Evolutionary conservation across 345 rosid species (phyloP).

Genomic region (Rhizophora apiculata): DNA sequence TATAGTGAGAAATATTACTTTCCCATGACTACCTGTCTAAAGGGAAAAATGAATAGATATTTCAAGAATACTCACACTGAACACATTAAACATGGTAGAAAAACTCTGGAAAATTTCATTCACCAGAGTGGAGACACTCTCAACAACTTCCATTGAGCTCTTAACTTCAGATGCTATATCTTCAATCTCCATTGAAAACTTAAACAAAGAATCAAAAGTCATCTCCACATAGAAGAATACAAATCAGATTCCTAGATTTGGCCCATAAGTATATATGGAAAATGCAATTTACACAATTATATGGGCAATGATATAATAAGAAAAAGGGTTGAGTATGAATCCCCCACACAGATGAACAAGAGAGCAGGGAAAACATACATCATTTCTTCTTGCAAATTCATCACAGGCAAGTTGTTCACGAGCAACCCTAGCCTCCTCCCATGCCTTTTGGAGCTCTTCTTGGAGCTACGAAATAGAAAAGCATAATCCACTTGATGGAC

Average conservation of each 20-base stretch:
- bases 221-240: slow-evolving; percentile 31
- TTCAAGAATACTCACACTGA: slow-evolving; percentile 51
- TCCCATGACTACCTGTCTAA: background rate
- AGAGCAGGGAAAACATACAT: slow-evolving; percentile 33
- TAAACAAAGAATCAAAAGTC: slow-evolving; percentile 29
- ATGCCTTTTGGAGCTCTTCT: slow-evolving; percentile 59
- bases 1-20: slow-evolving; percentile 1
- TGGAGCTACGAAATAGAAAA: slow-evolving; percentile 41
- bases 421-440: slow-evolving; percentile 57
- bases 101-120: slow-evolving; percentile 62
- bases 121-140: slow-evolving; percentile 40
- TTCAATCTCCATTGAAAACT: slow-evolving; percentile 55
- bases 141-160: slow-evolving; percentile 40
- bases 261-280: background rate
- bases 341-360: slow-evolving; percentile 10
- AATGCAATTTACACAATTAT: background rate
- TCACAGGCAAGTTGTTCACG: slow-evolving; percentile 45
- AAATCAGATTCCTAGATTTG: slow-evolving; percentile 16
- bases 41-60: background rate
- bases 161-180: slow-evolving; percentile 50
- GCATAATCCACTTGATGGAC: slow-evolving; percentile 11
- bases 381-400: slow-evolving; percentile 33
- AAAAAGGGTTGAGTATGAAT: slow-evolving; percentile 17
- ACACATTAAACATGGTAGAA: slow-evolving; percentile 35
- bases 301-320: slow-evolving; percentile 4